Conservation (phyloP, 192 early-diverging fungal genomes). For the Podila clonocystis region DNA sequence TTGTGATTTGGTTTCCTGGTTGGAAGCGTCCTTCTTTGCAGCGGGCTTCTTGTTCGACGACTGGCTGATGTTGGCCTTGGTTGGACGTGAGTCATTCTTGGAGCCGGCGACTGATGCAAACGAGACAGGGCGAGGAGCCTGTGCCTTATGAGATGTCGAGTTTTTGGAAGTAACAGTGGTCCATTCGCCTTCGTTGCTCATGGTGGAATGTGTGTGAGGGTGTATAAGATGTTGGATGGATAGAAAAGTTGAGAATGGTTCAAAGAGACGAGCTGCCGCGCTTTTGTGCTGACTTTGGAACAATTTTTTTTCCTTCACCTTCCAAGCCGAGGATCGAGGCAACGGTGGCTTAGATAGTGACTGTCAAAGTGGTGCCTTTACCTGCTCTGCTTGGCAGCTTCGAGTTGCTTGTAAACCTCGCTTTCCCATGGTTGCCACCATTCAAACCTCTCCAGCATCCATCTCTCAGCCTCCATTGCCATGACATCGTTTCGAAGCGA, state of each 20-base stretch:
- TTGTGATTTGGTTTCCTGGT: not conserved
- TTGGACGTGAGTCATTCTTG: conserved; percentile 1
- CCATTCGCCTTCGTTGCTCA: conserved; percentile 54
- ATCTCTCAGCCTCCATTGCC: not conserved
- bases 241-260: not conserved
- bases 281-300: not conserved
- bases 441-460: not conserved
- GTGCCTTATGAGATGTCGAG: conserved; percentile 39
- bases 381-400: not conserved
- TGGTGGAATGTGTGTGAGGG: conserved; percentile 4
- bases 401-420: not conserved
- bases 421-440: not conserved
- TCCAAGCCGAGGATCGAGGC: not conserved
- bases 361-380: not conserved
- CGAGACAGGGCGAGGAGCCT: conserved; percentile 17
- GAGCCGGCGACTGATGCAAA: conserved; percentile 14
- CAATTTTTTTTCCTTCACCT: conserved; percentile 2
- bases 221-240: not conserved
- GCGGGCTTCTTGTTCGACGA: conserved; percentile 15
- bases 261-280: not conserved
- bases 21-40: conserved; percentile 21
- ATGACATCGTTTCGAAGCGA: conserved; percentile 35
- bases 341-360: not conserved
- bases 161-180: conserved; percentile 49
- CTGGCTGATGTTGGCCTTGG: conserved; percentile 7